Evolutionary conservation across 768 basidiomycete genomes (phyloP), one percentile per base, ranked within the genome.

Genomic region (Galerina marginata): DNA sequence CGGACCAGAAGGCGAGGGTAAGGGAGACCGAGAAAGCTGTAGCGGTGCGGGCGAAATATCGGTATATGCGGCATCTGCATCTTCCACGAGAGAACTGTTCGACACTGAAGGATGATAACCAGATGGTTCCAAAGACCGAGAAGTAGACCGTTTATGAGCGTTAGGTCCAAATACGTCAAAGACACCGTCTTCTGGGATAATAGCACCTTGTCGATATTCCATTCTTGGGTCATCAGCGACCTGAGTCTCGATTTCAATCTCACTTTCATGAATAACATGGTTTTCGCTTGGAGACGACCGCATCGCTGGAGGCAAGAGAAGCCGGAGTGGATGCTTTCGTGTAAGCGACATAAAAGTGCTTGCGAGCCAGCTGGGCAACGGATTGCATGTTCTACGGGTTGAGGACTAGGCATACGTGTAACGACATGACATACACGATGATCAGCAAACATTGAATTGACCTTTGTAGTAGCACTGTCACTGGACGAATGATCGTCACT

Each of bases 291-390:
- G 33, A 39, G 46, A 37, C 36, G 48, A 37, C 15, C 56, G 61
- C 7, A 54, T 29, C 1, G 62, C 65, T 16, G 60, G 62, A 11
- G 77, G 77, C 25, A 81, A 62, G 23, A 86, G 75, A 9, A 76
- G 64, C 9, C 83, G 79, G 9, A 86, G 67, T 37, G 85, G 85
- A 67, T 87, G 81, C 36, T 75, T 71, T 14, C 73, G 63, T 11
- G 77, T 69, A 16, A 89, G 74, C 23, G 76, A 76, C 47, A 74
- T 75, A 52, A 90, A 81, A 4, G 86, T 85, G 40, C 74, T 68
- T 25, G 76, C 75, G 12, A 89, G 79, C 89, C 89, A 90, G 25
- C 69, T 65, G 3, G 88, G 88, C 23, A 89, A 72, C 4, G 75
- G 64, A 43, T 73, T 72, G 43, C 58, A 59, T 58, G 59, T 47